Base-by-base conservation (phyloP, 305 asterid species). In the Andrographis paniculata region DNA sequence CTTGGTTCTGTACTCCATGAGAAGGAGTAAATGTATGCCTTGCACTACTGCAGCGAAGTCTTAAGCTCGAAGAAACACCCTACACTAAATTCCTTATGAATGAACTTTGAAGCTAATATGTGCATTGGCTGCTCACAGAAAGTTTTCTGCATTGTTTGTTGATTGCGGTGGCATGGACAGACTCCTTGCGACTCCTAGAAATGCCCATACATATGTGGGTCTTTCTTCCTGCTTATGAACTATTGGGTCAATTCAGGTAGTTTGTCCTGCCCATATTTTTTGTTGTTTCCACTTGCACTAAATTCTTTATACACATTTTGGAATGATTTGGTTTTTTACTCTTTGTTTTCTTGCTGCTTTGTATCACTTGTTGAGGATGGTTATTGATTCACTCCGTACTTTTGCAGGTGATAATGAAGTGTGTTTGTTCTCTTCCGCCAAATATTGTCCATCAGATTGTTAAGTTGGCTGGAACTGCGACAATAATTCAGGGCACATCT, bases 1-100 rank as follows among this genome's bases (percentile, higher is more conserved):
- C 97, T 92, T 48, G 99, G 94, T 49, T 97, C 99, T 54, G 95
- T 92, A 45, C 84, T 92, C 50, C 95, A 82, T 60, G 97, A 92
- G 72, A 87, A 82, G 61, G 99, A 49, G 99, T 92, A 28, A 97
- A 92, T 56, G 99, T 92, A 52, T 82, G 89, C 66, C 84, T 92
- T 65, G 88, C 92, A 8, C 68, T 92, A 48, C 58, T 92, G 74
- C 94, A 76, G 62, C 74, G 80, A 50, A 77, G 69, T 70, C 53
- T 60, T 42, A 84, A 87, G 72, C 75, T 72, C 68, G 75, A 71
- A 71, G 97, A 87, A 56, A 59, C 79, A 52, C 64, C 84, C 22
- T 66, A 56, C 37, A 50, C 68, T 28, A 45, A 67, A 45, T 65
- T 56, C 46, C 71, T 84, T 27, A 67, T 92, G 69, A 82, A 94